These are phyloP conservation scores for Fusarium globosum DNA, from an alignment of 2,329 filamentous ascomycete species.

Conservation along the genomic window DNA sequence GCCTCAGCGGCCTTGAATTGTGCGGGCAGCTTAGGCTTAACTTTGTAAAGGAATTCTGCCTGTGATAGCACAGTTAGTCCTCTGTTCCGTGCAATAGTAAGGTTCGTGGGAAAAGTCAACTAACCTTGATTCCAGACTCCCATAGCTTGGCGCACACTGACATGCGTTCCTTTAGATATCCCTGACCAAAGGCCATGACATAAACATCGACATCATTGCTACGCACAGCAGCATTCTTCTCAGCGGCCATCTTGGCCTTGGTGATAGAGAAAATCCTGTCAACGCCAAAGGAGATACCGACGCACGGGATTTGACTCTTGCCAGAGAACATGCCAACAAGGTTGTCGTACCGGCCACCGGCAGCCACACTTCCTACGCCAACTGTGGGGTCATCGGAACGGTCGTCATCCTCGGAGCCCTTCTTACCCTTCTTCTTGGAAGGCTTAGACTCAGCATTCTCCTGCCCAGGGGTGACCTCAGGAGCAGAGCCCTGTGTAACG, in stretches of 20 bases:
- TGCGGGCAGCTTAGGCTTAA: conserved; percentile 86
- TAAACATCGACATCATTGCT: conserved; percentile 86
- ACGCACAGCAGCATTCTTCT: conserved; percentile 61
- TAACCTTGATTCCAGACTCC: conserved; percentile 86
- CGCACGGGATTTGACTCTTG: conserved; percentile 78
- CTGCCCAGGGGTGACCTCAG: conserved; percentile 52
- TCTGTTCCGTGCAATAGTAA: conserved; percentile 22
- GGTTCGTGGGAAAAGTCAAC: conserved; percentile 18
- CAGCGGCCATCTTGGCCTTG: conserved; percentile 75
- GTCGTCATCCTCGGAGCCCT: conserved; percentile 68
- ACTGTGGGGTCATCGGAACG: conserved; percentile 82
- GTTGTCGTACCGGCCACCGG: conserved; percentile 91
- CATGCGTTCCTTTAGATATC: conserved; percentile 87
- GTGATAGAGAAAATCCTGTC: conserved; percentile 95
- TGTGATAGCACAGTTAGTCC: conserved; percentile 45
- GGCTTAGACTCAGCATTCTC: conserved; percentile 52
- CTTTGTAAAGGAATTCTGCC: conserved; percentile 90
- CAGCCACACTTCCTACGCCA: conserved; percentile 88
- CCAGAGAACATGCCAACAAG: conserved; percentile 93
- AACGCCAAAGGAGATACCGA: conserved; percentile 86
- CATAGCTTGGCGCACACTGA: conserved; percentile 79
- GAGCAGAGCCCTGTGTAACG: conserved; percentile 82
- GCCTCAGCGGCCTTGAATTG: conserved; percentile 93
- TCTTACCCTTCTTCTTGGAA: conserved; percentile 63
- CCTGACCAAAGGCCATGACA: conserved; percentile 95